Percentiles rank a stretch among this genome's conserved stretches.
These are phyloP conservation scores for Austroboletus eburneus DNA, from an alignment of 768 basidiomycete species.

Conservation along the genomic window DNA sequence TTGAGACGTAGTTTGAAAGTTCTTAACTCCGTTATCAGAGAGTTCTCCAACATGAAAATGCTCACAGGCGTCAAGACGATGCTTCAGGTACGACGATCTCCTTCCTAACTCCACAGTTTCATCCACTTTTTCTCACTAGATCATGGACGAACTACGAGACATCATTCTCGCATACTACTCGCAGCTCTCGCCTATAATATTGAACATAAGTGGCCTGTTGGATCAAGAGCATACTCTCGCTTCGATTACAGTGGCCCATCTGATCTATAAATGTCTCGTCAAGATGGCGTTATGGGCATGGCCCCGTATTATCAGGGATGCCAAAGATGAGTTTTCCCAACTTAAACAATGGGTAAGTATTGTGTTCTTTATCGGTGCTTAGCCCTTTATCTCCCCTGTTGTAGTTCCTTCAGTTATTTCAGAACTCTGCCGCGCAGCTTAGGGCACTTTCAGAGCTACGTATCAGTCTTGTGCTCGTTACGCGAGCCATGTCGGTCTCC, in stretches of 20 bases:
- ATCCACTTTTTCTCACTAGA: conserved; percentile 10
- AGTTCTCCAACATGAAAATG: conserved; percentile 68
- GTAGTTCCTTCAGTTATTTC: conserved; percentile 62
- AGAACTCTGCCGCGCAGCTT: conserved; percentile 53
- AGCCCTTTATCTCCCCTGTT: conserved; percentile 2
- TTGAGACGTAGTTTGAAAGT: conserved; percentile 61
- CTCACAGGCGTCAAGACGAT: conserved; percentile 62
- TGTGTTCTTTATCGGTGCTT: background rate
- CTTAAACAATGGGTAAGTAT: conserved; percentile 52
- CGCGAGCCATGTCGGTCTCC: conserved; percentile 33
- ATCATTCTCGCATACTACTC: conserved; percentile 62
- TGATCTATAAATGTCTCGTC: conserved; percentile 70
- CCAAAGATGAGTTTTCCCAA: conserved; percentile 39
- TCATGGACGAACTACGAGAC: conserved; percentile 38
- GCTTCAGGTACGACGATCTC: conserved; percentile 44
- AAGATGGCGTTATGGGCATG: conserved; percentile 75
- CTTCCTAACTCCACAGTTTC: background rate
- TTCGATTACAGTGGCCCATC: conserved; percentile 55
- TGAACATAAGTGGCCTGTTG: conserved; percentile 34
- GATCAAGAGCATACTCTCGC: conserved; percentile 36
- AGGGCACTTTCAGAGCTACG: conserved; percentile 55
- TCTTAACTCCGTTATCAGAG: conserved; percentile 64
- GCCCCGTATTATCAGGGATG: conserved; percentile 43
- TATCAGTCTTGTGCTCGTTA: conserved; percentile 44
- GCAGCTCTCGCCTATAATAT: conserved; percentile 37